phyloP scores from a whole-genome alignment of 768 basidiomycete species.

The Plicaturopsis crispa region DNA sequence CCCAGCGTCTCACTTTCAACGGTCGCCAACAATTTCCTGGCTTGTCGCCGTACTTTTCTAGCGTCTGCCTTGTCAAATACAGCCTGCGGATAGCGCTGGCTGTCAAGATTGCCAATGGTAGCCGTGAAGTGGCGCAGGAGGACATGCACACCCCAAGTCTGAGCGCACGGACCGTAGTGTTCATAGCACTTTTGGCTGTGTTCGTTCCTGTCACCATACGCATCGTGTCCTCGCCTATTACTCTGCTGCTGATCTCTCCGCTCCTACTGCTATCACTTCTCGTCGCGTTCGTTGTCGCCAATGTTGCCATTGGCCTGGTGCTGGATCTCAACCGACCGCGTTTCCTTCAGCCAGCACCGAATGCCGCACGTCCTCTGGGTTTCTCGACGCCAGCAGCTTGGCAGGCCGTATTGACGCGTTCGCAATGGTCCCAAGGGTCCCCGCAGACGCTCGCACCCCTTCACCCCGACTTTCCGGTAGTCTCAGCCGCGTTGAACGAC shows the following conservation, averaged over 20 bases:
- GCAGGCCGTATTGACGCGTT: conserved; percentile 83
- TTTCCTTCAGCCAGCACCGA: conserved; percentile 30
- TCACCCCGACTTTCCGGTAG: conserved; percentile 51
- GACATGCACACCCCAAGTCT: conserved; percentile 31
- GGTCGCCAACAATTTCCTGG: neutral
- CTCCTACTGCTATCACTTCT: conserved; percentile 41
- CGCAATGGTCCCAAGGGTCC: conserved; percentile 79
- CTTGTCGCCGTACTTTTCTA: too few relatives aligned
- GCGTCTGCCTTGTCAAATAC: conserved; percentile 7
- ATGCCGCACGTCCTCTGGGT: conserved; percentile 64
- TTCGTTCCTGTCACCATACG: conserved; percentile 47
- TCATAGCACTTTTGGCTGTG: conserved; percentile 51
- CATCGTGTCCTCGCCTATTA: conserved; percentile 58
- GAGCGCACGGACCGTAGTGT: conserved; percentile 44
- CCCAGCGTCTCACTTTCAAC: too few relatives aligned
- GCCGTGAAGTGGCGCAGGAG: too few relatives aligned
- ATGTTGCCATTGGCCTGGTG: conserved; percentile 48
- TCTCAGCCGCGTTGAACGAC: conserved; percentile 71
- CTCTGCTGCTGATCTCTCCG: conserved; percentile 58
- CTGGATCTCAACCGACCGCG: conserved; percentile 41
- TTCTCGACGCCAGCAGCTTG: conserved; percentile 94
- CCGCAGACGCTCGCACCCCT: conserved; percentile 64
- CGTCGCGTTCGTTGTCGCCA: conserved; percentile 43
- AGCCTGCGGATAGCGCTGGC: too few relatives aligned
- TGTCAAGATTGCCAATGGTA: too few relatives aligned